phyloP scores from a whole-genome alignment of 2,329 filamentous ascomycete species.

The Phyllosticta citribraziliensis region DNA sequence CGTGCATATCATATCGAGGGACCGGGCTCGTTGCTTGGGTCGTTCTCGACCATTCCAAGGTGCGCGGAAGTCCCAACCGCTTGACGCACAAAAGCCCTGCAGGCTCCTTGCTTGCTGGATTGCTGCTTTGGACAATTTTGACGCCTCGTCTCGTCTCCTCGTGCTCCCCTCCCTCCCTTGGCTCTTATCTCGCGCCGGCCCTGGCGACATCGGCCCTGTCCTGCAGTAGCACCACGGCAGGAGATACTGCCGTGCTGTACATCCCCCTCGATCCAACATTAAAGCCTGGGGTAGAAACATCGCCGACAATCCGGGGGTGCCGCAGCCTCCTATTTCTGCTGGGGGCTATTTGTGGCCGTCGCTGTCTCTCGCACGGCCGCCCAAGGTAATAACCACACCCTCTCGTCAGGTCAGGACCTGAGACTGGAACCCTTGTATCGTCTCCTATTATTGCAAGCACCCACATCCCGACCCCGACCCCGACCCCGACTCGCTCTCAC shows the following conservation, averaged over 20 bases:
- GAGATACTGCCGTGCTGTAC: too few species aligned
- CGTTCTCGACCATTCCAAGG: constrained; percentile 10
- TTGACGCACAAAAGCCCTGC: neutral
- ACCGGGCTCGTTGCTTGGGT: neutral
- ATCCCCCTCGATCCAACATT: neutral
- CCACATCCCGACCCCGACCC: too few species aligned
- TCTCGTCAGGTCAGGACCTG: too few species aligned
- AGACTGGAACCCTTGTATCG: neutral
- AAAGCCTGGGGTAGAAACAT: neutral
- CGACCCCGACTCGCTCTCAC: too few species aligned
- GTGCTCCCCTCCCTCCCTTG: neutral
- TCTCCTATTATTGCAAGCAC: neutral
- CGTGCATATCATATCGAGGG: neutral
- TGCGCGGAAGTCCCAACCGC: constrained; percentile 5
- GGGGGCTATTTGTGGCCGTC: constrained; percentile 4
- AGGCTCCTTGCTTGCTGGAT: neutral
- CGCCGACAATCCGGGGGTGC: neutral
- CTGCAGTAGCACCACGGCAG: neutral
- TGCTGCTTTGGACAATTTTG: neutral
- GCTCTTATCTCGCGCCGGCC: neutral
- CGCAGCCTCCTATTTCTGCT: neutral
- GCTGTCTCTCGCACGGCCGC: constrained; percentile 2
- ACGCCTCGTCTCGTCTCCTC: neutral
- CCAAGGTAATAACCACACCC: neutral
- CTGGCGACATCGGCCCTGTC: neutral